Base-by-base conservation (phyloP, 345 rosid species). In the Arabis alpina region DNA sequence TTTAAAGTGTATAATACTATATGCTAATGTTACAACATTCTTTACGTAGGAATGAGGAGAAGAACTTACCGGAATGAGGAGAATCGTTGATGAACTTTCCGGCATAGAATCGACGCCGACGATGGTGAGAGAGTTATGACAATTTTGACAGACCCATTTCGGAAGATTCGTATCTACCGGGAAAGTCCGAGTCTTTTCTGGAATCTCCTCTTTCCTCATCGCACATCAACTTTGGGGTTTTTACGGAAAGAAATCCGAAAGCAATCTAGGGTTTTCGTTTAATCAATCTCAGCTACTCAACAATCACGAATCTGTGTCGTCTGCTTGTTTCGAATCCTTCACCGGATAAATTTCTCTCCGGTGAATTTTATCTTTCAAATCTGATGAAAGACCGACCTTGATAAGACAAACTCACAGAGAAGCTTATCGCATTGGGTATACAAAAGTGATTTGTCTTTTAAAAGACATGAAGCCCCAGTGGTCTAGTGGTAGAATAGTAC, bases 91-190 rank as follows among this genome's bases (percentile, higher is more conserved):
- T 68, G 85, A 80, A 94, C 81, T 89, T 88, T 55, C 88, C 96
- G 77, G 88, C 93, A 82, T 87, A 85, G 24, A 83, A 74, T 94
- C 97, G 74, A 82, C 90, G 74, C 99, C 97, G 80, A 85, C 85
- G 84, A 91, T 81, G 77, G 87, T 83, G 51, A 94, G 91, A 27
- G 88, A 64, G 68, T 86, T 82, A 61, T 83, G 99, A 75, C 96
- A 89, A 45, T 89, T 88, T 78, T 94, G 99, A 79, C 97, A 94
- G 9, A 79, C 71, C 96, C 96, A 94, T 76, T 86, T 87, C 1
- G 97, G 95, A 7, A 88, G 85, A 76, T 76, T 84, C 14, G 91
- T 90, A 77, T 91, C 95, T 64, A 76, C 82, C 39, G 86, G 85
- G n/a, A 85, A 75, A 24, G 75, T 76, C 61, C 87, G 94, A 65